phyloP scores from a whole-genome alignment of 495 filamentous ascomycete genomes.

The Neurospora hispaniola region DNA sequence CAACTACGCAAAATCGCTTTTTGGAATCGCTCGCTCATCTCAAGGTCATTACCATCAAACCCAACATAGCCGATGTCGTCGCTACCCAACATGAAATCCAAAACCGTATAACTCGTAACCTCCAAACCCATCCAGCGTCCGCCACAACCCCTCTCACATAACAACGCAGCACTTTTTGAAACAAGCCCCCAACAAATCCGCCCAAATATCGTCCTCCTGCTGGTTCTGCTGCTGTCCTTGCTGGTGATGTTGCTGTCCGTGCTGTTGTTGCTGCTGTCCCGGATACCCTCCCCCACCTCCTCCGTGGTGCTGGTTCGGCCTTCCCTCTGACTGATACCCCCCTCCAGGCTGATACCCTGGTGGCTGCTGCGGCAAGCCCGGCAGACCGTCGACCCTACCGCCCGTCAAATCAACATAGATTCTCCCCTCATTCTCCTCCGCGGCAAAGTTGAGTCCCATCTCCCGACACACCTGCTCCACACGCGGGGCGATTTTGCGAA shows the following conservation, averaged over 20 bases:
- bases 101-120: not conserved
- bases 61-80: not conserved
- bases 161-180: slow-evolving; percentile 65
- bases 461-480: slow-evolving; percentile 80
- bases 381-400: slow-evolving; percentile 29
- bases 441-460: slow-evolving; percentile 66
- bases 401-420: slow-evolving; percentile 50
- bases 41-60: not conserved
- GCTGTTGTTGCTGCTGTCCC: slow-evolving; percentile 10
- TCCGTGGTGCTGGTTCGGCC: slow-evolving; percentile 16
- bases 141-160: slow-evolving; percentile 46
- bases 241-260: slow-evolving; percentile 6
- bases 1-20: not conserved
- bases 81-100: not conserved
- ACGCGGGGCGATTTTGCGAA: slow-evolving; percentile 85
- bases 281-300: slow-evolving; percentile 24
- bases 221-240: slow-evolving; percentile 28
- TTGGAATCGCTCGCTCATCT: not conserved
- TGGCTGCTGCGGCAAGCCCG: slow-evolving; percentile 37
- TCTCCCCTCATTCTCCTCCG: slow-evolving; percentile 78
- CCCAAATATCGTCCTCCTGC: slow-evolving; percentile 52
- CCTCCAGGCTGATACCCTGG: slow-evolving; percentile 19
- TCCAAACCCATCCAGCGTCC: not conserved
- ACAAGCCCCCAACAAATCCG: slow-evolving; percentile 47
- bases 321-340: slow-evolving; percentile 20